A percentile compares a stretch with the other conserved stretches of the same genome.
Evolutionary conservation across 177 flowering plant genomes (phyloP).

Genomic region (Vitis hybrid): DNA sequence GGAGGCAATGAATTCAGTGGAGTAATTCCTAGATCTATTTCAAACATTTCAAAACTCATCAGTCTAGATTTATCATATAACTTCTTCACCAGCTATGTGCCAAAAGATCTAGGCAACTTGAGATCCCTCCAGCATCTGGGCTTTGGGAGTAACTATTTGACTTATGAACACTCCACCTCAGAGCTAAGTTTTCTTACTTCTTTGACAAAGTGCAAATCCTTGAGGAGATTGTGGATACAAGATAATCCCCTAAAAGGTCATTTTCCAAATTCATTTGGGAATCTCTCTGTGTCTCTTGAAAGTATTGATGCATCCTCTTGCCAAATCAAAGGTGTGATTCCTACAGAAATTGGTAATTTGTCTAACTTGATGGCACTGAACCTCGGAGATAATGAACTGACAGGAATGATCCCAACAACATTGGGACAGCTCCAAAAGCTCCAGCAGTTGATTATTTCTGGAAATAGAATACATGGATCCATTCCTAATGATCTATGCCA

Average conservation of each 20-base stretch:
- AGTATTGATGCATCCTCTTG: not conserved
- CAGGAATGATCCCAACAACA: too few relatives aligned
- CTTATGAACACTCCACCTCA: not conserved
- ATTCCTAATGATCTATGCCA: too few relatives aligned
- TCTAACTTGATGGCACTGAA: not conserved
- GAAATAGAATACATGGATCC: too few relatives aligned
- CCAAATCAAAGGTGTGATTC: constrained; percentile 7
- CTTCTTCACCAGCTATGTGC: constrained; percentile 3
- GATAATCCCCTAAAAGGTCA: not conserved
- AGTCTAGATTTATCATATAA: not conserved
- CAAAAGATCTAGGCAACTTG: not conserved
- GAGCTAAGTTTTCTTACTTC: constrained; percentile 1
- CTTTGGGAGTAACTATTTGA: not conserved
- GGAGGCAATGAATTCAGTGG: not conserved
- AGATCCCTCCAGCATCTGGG: not conserved
- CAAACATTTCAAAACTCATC: not conserved
- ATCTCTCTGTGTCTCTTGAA: constrained; percentile 14
- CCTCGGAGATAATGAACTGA: not conserved
- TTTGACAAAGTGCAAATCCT: not conserved
- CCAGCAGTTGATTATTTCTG: too few relatives aligned
- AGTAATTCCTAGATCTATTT: constrained; percentile 1
- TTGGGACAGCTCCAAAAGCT: too few relatives aligned
- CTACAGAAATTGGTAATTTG: not conserved
- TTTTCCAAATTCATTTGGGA: constrained; percentile 9
- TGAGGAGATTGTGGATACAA: not conserved